Evolutionary conservation across 345 rosid species (phyloP).

Genomic region (Lepidium aucheri): DNA sequence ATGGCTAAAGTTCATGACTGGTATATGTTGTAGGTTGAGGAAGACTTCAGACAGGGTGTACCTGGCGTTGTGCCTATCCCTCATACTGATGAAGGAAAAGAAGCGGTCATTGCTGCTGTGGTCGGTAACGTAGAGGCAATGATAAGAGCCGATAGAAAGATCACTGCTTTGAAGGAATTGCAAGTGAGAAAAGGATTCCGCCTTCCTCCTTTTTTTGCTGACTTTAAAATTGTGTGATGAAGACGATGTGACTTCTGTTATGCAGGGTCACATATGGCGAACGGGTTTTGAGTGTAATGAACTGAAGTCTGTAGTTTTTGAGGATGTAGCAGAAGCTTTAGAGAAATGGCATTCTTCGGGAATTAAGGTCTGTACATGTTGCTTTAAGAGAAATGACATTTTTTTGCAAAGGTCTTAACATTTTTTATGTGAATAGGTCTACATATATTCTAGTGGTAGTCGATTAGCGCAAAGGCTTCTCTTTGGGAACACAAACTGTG

Average conservation of each 20-base stretch:
- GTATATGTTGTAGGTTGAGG: conserved; percentile 48
- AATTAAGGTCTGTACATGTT: conserved; percentile 48
- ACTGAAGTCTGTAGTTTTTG: conserved; percentile 68
- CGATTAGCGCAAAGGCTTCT: conserved; percentile 88
- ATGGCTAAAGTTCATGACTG: conserved; percentile 12
- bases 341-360: conserved; percentile 83
- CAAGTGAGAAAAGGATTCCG: conserved; percentile 45
- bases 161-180: conserved; percentile 89
- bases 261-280: conserved; percentile 96
- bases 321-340: conserved; percentile 78
- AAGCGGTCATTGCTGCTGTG: conserved; percentile 70
- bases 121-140: conserved; percentile 82
- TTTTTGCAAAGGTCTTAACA: not conserved
- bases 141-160: conserved; percentile 92
- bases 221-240: not conserved
- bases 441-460: conserved; percentile 96
- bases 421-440: conserved; percentile 38
- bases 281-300: conserved; percentile 77
- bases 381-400: not conserved
- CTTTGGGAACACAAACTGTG: conserved; percentile 75
- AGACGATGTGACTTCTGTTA: not conserved
- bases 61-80: conserved; percentile 66
- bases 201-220: not conserved
- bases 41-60: conserved; percentile 69
- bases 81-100: conserved; percentile 60